Percentiles rank a stretch among this genome's conserved stretches.
Evolutionary conservation across 805 yeast genomes (phyloP).

Genomic region (Lipomyces mesembrius): DNA sequence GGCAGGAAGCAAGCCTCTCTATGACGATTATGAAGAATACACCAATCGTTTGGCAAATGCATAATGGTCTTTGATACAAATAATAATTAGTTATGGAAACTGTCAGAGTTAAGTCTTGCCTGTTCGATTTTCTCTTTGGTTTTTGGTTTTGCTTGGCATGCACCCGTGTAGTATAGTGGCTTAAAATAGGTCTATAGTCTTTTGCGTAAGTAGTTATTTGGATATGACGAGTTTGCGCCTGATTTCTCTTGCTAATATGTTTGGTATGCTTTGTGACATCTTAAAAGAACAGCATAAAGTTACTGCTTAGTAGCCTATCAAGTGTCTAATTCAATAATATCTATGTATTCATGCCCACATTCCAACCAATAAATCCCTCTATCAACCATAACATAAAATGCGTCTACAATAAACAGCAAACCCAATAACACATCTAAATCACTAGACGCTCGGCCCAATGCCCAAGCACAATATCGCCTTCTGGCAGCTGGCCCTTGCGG

Average conservation of each 20-base stretch:
- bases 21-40: constrained; percentile 4
- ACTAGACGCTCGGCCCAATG: constrained; percentile 27
- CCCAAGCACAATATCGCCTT: constrained; percentile 19
- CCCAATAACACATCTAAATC: constrained; percentile 2
- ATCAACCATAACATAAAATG: neutral
- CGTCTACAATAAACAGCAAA: neutral
- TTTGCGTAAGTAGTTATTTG: neutral
- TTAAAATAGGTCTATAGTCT: neutral
- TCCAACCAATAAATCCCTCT: neutral
- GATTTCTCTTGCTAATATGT: neutral
- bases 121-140: neutral
- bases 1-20: constrained; percentile 1
- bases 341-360: neutral
- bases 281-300: neutral
- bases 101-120: neutral
- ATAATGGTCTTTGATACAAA: neutral
- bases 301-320: neutral
- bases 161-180: neutral
- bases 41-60: neutral
- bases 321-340: neutral
- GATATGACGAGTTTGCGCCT: neutral
- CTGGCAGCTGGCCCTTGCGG: constrained; percentile 50
- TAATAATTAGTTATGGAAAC: neutral
- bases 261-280: neutral
- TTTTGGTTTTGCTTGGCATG: neutral